Conservation (phyloP, 1,284 basidiomycete species). For the Pseudozyma pruni region DNA sequence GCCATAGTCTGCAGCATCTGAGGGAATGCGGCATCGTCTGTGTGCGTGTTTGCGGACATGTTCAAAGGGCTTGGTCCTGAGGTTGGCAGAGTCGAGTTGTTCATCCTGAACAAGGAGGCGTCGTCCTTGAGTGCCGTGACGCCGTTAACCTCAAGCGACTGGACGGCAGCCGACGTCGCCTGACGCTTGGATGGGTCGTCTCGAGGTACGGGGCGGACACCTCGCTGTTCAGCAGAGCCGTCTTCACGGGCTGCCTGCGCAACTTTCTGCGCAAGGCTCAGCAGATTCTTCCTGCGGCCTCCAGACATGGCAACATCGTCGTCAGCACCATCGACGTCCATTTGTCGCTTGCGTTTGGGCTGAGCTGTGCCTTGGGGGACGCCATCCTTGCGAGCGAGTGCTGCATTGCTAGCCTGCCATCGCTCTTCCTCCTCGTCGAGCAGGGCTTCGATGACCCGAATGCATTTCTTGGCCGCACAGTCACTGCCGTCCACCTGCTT, state of each 20-base stretch:
- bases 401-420: constrained; percentile 53
- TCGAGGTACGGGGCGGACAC: background rate
- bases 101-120: constrained; percentile 29
- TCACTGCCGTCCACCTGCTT: constrained; percentile 50
- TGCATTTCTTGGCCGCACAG: constrained; percentile 52
- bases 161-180: constrained; percentile 33
- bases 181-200: constrained; percentile 39
- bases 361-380: constrained; percentile 25
- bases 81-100: constrained; percentile 33
- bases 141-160: constrained; percentile 40
- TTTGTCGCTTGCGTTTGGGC: constrained; percentile 44
- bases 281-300: constrained; percentile 48
- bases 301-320: constrained; percentile 15
- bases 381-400: constrained; percentile 25
- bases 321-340: constrained; percentile 30
- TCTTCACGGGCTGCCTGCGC: constrained; percentile 50
- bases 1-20: constrained; percentile 32
- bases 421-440: constrained; percentile 62
- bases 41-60: constrained; percentile 1
- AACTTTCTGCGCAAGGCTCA: constrained; percentile 57
- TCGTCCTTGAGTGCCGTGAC: constrained; percentile 43
- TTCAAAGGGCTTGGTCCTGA: constrained; percentile 21
- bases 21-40: constrained; percentile 39
- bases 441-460: constrained; percentile 62
- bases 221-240: constrained; percentile 14